Percentiles rank a stretch among this genome's conserved stretches.
Conservation (phyloP, 1,284 basidiomycete species). For the Stereum hirsutum region DNA sequence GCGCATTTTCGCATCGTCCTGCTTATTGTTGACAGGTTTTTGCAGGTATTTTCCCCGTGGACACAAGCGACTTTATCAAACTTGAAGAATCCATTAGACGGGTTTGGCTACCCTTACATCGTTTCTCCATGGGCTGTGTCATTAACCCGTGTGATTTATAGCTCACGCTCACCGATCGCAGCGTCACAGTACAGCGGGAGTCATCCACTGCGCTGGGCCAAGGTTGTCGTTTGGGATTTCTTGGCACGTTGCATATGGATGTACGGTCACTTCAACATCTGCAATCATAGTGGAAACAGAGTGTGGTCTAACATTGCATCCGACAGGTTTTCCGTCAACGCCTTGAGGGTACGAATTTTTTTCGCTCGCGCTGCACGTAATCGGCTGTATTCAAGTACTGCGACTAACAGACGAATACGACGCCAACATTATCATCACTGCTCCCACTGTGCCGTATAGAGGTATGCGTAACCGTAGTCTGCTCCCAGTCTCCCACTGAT, state of each 20-base stretch:
- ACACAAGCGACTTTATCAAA: slow-evolving; percentile 86
- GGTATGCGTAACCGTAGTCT: no score
- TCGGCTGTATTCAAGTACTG: no score
- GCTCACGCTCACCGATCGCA: slow-evolving; percentile 83
- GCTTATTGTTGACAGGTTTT: slow-evolving; percentile 55
- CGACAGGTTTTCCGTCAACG: slow-evolving; percentile 93
- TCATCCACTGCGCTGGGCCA: slow-evolving; percentile 93
- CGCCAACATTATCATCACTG: slow-evolving; percentile 83
- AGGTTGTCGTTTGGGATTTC: slow-evolving; percentile 90
- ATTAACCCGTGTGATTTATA: slow-evolving; percentile 21
- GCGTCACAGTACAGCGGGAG: slow-evolving; percentile 88
- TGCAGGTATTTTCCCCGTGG: slow-evolving; percentile 92
- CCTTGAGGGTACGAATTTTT: no score
- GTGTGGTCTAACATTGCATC: no score
- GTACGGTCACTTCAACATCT: no score
- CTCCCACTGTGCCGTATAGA: slow-evolving; percentile 91
- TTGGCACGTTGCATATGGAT: slow-evolving; percentile 96
- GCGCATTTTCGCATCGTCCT: neutral
- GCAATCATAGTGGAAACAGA: no score
- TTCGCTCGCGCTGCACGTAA: no score
- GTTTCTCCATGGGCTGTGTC: no score
- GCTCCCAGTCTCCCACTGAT: slow-evolving; percentile 8
- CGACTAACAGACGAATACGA: slow-evolving; percentile 97
- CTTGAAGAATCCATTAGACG: slow-evolving; percentile 94
- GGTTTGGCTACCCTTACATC: no score